phyloP scores from a whole-genome alignment of 2,329 filamentous ascomycete species.

The Pseudophaeomoniella oleicola region DNA sequence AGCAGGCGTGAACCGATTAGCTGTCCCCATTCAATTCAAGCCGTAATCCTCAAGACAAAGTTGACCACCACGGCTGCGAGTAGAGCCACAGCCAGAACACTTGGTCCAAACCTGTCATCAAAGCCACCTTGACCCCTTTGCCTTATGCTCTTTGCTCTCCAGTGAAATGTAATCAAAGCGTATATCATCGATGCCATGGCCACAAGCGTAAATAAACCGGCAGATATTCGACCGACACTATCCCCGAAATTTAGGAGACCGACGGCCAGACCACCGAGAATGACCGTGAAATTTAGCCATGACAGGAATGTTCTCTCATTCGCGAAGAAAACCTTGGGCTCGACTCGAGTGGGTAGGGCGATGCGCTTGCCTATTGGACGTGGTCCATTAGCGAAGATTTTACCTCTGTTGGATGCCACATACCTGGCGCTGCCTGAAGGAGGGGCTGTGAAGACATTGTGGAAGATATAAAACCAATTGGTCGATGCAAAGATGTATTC shows the following conservation, averaged over 20 bases:
- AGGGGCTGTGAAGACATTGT: constrained; percentile 93
- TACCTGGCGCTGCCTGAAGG: constrained; percentile 85
- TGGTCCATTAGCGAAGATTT: too few relatives aligned
- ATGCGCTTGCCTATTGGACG: constrained; percentile 77
- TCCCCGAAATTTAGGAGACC: constrained; percentile 98
- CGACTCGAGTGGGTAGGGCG: constrained; percentile 90
- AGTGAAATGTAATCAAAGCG: constrained; percentile 89
- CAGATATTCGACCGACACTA: constrained; percentile 81
- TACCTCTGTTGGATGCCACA: too few relatives aligned
- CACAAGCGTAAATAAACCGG: constrained; percentile 84
- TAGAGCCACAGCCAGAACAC: constrained; percentile 72
- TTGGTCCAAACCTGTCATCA: constrained; percentile 90
- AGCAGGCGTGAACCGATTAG: too few relatives aligned
- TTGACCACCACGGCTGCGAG: constrained; percentile 88
- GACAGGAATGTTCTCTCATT: constrained; percentile 98
- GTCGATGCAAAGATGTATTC: too few relatives aligned
- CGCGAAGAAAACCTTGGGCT: constrained; percentile 99
- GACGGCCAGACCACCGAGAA: constrained; percentile 89
- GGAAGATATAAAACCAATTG: constrained; percentile 6
- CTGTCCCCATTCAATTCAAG: too few relatives aligned
- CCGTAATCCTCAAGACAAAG: constrained; percentile 60
- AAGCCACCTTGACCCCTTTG: constrained; percentile 87
- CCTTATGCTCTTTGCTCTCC: constrained; percentile 85
- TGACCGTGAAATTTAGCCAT: constrained; percentile 99
- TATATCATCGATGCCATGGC: constrained; percentile 94